These are phyloP conservation scores for Parmelia sp. DNA, from an alignment of 495 filamentous ascomycete species.

Conservation along the genomic window DNA sequence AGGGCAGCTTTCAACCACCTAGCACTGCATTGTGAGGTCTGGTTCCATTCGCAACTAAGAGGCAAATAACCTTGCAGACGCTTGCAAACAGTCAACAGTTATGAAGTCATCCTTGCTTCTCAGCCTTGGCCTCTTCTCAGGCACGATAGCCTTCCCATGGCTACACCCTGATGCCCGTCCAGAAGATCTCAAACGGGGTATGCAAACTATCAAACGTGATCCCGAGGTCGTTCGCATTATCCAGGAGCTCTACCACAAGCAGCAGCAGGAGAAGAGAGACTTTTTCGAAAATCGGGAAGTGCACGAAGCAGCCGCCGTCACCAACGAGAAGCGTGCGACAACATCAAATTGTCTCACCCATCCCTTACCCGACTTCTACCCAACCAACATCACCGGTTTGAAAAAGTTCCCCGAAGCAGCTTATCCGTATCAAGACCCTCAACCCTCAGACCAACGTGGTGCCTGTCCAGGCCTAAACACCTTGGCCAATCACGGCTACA, in stretches of 20 bases:
- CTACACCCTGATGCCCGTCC: neutral
- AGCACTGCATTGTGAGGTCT: no score
- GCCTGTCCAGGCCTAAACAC: neutral
- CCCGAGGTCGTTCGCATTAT: neutral
- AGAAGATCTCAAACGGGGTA: neutral
- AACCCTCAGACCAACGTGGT: neutral
- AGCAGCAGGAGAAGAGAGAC: neutral
- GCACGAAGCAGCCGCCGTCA: neutral
- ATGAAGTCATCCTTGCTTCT: no score
- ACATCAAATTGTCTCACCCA: neutral
- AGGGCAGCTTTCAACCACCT: no score
- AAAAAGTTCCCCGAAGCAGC: slow-evolving; percentile 4
- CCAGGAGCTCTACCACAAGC: neutral
- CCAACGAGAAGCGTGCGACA: neutral
- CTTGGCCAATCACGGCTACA: neutral
- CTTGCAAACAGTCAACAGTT: no score
- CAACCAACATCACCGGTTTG: slow-evolving; percentile 9
- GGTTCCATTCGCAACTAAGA: no score
- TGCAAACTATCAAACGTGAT: neutral
- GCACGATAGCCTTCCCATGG: neutral
- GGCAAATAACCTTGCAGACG: no score
- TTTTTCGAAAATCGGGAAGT: neutral
- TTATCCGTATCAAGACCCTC: neutral
- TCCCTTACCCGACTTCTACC: slow-evolving; percentile 1
- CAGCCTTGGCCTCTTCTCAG: neutral